Evolutionary conservation across 805 yeast genomes (phyloP), one percentile per base, ranked within the genome.

Genomic region (Wickerhamomyces strasburgensis): DNA sequence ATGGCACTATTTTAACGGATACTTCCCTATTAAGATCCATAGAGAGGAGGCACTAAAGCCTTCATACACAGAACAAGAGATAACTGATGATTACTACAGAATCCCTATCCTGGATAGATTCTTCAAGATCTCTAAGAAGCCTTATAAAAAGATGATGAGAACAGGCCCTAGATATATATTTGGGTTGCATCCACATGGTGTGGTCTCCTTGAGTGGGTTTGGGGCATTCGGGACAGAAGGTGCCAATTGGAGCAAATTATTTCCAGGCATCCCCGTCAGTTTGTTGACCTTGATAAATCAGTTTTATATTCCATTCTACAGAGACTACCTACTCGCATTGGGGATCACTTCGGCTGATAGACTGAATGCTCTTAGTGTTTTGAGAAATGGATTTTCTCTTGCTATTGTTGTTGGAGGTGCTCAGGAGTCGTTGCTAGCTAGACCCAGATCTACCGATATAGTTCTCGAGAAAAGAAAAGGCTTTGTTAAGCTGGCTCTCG

Each of bases 361-460:
- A 37, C 67, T 65, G 32, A 87, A 89, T 46, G 83, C 93, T 31
- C 62, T 73, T 43, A 70, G 79, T 18, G 67, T 86, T 19, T 67
- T 93, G 33, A 57, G 61, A 34, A 72, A 77, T 39, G 77, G 81
- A 46, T 80, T 76, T 48, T 84, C 95, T 3, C 82, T 89, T 10
- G 84, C 90, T 44, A 80, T 93, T 40, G 98, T 93, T 1, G 80
- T 93, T 17, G 98, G 98, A 3, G 98, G 98, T 0, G 98, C 98
- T 0, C 84, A 87, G 42, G 98, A 93, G 53, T 78, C 94, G 1
- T 65, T 93, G 26, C 57, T 85, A 19, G 75, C 85, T 5, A 65
- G 68, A 37, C 79, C 83, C 0, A 75, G 77, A 7, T 55, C 61
- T 1, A 72, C 77, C 47, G 82, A 83, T 40, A 62, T 93, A 32